A percentile compares a stretch with the other conserved stretches of the same genome.
These are phyloP conservation scores for Vararia minispora DNA, from an alignment of 768 basidiomycete genomes.

Conservation along the genomic window DNA sequence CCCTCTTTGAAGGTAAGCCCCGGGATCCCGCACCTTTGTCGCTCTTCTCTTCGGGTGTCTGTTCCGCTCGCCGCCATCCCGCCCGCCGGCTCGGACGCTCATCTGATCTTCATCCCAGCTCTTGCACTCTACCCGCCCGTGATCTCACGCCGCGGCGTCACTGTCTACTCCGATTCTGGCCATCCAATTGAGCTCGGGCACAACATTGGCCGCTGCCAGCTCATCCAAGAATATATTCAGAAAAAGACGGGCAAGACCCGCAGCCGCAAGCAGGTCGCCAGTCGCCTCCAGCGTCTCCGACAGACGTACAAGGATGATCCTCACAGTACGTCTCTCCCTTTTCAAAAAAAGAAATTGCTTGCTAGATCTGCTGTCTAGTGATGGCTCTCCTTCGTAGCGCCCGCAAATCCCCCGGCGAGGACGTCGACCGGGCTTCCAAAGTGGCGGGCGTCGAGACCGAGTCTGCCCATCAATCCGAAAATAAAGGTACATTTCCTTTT, in stretches of 20 bases:
- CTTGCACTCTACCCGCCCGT: conserved; percentile 13
- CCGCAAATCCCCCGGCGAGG: no score
- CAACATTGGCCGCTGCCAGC: conserved; percentile 25
- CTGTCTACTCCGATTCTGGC: no score
- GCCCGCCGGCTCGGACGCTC: background rate
- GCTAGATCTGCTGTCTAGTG: background rate
- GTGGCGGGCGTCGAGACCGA: no score
- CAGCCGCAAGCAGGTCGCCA: conserved; percentile 29
- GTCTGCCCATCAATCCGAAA: no score
- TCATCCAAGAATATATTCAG: conserved; percentile 27
- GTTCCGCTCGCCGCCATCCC: background rate
- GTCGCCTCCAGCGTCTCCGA: conserved; percentile 28
- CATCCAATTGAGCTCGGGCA: background rate
- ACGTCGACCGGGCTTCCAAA: no score
- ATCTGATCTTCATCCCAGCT: conserved; percentile 2
- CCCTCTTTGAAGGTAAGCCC: conserved; percentile 12
- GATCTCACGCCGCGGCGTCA: conserved; percentile 12
- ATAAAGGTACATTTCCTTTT: no score
- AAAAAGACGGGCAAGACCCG: conserved; percentile 28
- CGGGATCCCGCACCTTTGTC: no score
- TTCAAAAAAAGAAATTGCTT: no score
- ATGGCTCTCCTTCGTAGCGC: no score
- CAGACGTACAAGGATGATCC: conserved; percentile 23
- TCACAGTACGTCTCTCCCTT: conserved; percentile 21
- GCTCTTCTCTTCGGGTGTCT: no score